A percentile compares a stretch with the other conserved stretches of the same genome.
phyloP scores from a whole-genome alignment of 2,329 filamentous ascomycete genomes.

The Endoconidiophora polonica region DNA sequence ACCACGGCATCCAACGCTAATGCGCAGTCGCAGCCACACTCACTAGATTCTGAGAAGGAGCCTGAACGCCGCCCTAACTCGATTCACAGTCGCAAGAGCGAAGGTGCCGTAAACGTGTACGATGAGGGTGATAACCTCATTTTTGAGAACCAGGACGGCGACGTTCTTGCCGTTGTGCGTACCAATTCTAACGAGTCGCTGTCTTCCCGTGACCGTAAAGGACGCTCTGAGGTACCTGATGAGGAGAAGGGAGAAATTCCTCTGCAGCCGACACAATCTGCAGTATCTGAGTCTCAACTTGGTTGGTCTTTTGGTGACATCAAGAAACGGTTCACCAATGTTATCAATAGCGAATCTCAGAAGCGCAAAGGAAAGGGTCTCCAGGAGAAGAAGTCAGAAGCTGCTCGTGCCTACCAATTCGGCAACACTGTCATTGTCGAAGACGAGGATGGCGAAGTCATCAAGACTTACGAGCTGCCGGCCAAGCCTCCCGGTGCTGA shows the following conservation, averaged over 20 bases:
- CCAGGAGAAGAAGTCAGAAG: slow-evolving; percentile 41
- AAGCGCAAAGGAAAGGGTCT: slow-evolving; percentile 45
- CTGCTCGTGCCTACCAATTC: slow-evolving; percentile 71
- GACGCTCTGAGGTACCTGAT: slow-evolving; percentile 13
- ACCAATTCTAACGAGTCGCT: slow-evolving; percentile 17
- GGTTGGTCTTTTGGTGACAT: slow-evolving; percentile 24
- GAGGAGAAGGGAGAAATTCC: slow-evolving; percentile 15
- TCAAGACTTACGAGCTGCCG: slow-evolving; percentile 68
- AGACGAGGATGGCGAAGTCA: slow-evolving; percentile 70
- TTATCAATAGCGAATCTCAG: slow-evolving; percentile 42
- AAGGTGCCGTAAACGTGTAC: slow-evolving; percentile 46
- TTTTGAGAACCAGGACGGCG: slow-evolving; percentile 73
- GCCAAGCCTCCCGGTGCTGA: slow-evolving; percentile 21
- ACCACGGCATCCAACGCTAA: slow-evolving; percentile 6
- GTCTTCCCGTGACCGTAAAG: not conserved
- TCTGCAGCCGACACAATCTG: slow-evolving; percentile 1
- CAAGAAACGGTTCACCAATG: slow-evolving; percentile 33
- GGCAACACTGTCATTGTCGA: slow-evolving; percentile 81
- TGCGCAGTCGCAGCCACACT: not conserved
- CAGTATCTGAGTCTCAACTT: slow-evolving; percentile 13
- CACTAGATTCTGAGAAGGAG: slow-evolving; percentile 1
- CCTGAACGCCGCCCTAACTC: slow-evolving; percentile 15
- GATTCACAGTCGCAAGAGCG: slow-evolving; percentile 9
- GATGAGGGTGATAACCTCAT: slow-evolving; percentile 66
- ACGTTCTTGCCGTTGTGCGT: slow-evolving; percentile 56